phyloP scores from a whole-genome alignment of 768 basidiomycete genomes.

The Calocera cornea region DNA sequence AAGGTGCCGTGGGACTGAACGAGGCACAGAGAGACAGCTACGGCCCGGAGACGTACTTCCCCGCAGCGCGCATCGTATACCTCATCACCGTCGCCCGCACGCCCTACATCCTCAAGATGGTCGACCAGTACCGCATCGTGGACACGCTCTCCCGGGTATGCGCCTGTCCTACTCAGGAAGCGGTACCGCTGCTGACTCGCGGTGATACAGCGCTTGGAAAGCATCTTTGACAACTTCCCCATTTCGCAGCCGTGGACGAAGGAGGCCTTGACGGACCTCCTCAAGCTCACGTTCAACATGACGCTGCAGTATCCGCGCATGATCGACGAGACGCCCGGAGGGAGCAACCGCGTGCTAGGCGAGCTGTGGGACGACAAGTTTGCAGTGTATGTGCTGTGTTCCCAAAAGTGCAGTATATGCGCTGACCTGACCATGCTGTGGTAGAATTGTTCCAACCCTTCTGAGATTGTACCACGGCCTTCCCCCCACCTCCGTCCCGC shows the following conservation, averaged over 20 bases:
- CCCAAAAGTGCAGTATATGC: background rate
- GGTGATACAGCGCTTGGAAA: conserved; percentile 17
- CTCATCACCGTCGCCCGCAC: conserved; percentile 13
- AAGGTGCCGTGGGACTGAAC: background rate
- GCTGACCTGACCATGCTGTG: background rate
- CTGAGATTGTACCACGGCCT: conserved; percentile 56
- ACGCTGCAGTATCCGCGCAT: conserved; percentile 59
- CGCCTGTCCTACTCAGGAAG: background rate
- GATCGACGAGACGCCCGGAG: conserved; percentile 12
- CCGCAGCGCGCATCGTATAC: conserved; percentile 16
- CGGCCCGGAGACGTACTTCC: conserved; percentile 12
- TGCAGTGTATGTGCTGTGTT: conserved; percentile 31
- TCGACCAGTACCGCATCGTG: conserved; percentile 19
- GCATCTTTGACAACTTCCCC: conserved; percentile 12
- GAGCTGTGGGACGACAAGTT: conserved; percentile 17
- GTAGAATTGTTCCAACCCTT: conserved; percentile 56
- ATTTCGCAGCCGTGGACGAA: conserved; percentile 40
- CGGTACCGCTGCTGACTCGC: background rate
- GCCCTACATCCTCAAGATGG: conserved; percentile 18
- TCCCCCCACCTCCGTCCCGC: conserved; percentile 48
- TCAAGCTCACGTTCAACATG: conserved; percentile 77
- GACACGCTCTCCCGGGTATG: conserved; percentile 19
- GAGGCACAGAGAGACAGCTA: conserved; percentile 5
- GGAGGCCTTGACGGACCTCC: conserved; percentile 67
- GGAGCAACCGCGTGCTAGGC: conserved; percentile 12